Base-by-base conservation (phyloP, 768 basidiomycete genomes). In the Dioszegia crocea region DNA sequence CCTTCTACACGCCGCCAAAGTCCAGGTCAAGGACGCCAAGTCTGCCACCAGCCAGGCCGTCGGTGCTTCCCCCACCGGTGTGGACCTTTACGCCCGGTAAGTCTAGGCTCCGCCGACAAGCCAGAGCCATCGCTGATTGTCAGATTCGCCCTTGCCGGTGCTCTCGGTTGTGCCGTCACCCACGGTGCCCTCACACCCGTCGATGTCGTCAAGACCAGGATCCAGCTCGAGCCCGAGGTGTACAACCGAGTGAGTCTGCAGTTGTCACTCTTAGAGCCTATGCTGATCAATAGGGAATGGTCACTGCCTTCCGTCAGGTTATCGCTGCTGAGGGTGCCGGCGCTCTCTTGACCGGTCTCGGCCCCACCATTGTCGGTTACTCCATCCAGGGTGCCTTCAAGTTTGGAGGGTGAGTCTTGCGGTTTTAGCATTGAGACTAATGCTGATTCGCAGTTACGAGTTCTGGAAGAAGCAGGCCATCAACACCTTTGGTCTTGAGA, bases 171-270 rank as follows among this genome's bases (percentile, higher is more conserved):
- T 65, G 75, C 75, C 60, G 59, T 76, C 63, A 76, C 75, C 62
- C 75, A 76, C 75, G 75, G 75, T 70, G 73, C 73, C 47, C 64
- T 76, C 31, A 75, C 73, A 60, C 77, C 77, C 61, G 46, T 76
- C 90, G 91, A 94, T 89, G 91, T 94, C 74, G 91, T 97, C 75
- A 97, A 99, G 81, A 99, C 96, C 30, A 88, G 96, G 40, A 94
- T 98, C 87, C 96, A 99, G 75, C 82, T 99, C 29, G 88, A 89
- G 77, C 75, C 75, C 62, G 75, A 76, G 68, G 70, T 76, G 23
- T 76, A 76, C 75, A 76, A 76, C 75, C 68, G 66, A 64, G 75
- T 76, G 46, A 65, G 71, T 63, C 9, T 11, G 31, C 16, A 29
- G 10, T 19, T 29, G 19, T n/a, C 1, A 11, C 5, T 4, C 16